These are phyloP conservation scores for Lichina pygmaea DNA, from an alignment of 495 filamentous ascomycete genomes.

Conservation along the genomic window DNA sequence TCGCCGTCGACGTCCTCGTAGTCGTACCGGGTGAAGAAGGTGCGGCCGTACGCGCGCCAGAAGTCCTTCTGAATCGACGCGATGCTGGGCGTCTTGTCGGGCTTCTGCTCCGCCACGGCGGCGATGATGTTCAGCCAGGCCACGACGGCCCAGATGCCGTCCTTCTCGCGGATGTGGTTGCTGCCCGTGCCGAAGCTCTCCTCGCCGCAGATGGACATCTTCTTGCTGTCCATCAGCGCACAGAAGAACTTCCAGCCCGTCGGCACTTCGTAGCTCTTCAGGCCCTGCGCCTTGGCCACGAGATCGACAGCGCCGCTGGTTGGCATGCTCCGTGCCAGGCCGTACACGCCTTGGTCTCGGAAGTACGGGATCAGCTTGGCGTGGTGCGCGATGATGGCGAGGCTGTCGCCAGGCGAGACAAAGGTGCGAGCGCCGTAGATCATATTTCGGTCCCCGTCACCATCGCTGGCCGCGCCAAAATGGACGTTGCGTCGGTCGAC, in stretches of 20 bases:
- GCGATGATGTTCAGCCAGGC: constrained; percentile 98
- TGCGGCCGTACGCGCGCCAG: constrained; percentile 88
- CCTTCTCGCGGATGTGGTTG: constrained; percentile 98
- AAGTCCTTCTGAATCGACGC: constrained; percentile 87
- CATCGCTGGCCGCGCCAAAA: constrained; percentile 88
- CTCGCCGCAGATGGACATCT: constrained; percentile 96
- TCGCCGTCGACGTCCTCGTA: constrained; percentile 84
- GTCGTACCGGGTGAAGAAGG: constrained; percentile 97
- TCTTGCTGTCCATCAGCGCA: constrained; percentile 84
- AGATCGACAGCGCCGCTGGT: constrained; percentile 86
- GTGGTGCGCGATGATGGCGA: constrained; percentile 95
- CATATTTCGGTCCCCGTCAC: constrained; percentile 98
- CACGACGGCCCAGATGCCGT: constrained; percentile 88
- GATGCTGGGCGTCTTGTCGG: constrained; percentile 55
- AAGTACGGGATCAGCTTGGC: constrained; percentile 91
- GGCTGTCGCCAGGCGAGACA: constrained; percentile 84
- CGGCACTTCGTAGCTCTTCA: constrained; percentile 85
- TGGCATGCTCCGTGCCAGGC: constrained; percentile 88
- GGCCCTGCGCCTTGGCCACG: constrained; percentile 77
- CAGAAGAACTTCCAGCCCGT: constrained; percentile 99
- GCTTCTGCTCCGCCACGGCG: constrained; percentile 60
- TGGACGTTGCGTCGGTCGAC: constrained; percentile 81
- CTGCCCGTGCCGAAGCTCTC: constrained; percentile 96
- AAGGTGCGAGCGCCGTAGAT: constrained; percentile 94
- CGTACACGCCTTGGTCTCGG: constrained; percentile 85